Conservation (phyloP, 768 basidiomycete genomes). For the Kwoniella newhampshirensis region DNA sequence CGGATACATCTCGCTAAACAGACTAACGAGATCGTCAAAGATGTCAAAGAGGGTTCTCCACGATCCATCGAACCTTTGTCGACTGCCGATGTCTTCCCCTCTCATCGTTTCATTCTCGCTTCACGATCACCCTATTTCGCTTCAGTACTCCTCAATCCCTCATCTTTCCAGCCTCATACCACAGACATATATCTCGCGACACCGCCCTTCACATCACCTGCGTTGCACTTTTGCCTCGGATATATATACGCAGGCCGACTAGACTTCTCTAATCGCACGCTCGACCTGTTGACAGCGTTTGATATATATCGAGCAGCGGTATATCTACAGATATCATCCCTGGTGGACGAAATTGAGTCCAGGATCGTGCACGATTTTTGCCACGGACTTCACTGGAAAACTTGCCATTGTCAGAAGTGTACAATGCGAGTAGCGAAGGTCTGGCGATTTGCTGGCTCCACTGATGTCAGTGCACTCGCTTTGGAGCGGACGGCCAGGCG, state of each 20-base stretch:
- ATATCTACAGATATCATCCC: conserved; percentile 72
- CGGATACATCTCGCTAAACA: conserved; percentile 63
- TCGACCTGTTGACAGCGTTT: conserved; percentile 89
- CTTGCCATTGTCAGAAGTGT: conserved; percentile 81
- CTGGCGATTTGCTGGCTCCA: conserved; percentile 72
- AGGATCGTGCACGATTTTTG: conserved; percentile 83
- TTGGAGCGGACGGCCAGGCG: conserved; percentile 72
- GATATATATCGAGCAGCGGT: conserved; percentile 78
- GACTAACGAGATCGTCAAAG: conserved; percentile 1
- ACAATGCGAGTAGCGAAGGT: conserved; percentile 75
- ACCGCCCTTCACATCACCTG: conserved; percentile 91
- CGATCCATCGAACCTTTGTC: conserved; percentile 31
- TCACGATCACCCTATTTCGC: conserved; percentile 88
- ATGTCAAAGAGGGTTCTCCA: conserved; percentile 28
- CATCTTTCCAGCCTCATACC: conserved; percentile 54
- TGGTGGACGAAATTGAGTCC: conserved; percentile 77
- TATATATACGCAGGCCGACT: conserved; percentile 95
- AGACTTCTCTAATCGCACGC: conserved; percentile 84
- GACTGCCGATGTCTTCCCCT: conserved; percentile 79
- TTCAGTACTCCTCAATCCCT: conserved; percentile 67
- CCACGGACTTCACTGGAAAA: conserved; percentile 84
- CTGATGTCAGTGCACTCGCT: conserved; percentile 72
- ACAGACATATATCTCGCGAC: conserved; percentile 68
- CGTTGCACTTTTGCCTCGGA: conserved; percentile 88
- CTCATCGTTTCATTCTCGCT: conserved; percentile 88